phyloP scores from a whole-genome alignment of 148 eudicot genomes.

The Fagopyrum homotropicum region DNA sequence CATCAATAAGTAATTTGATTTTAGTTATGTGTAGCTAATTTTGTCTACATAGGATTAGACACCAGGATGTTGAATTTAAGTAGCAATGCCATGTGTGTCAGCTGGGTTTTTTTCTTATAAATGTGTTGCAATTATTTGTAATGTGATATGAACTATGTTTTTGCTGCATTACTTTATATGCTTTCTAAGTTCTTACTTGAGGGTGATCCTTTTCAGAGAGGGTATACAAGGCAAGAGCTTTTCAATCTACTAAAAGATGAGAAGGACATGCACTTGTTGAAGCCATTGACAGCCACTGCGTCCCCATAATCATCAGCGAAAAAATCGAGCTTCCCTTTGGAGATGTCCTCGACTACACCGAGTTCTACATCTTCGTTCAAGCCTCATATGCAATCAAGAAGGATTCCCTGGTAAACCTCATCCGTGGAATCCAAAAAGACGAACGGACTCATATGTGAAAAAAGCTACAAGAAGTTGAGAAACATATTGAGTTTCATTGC shows the following conservation, averaged over 20 bases:
- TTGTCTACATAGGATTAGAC: no score
- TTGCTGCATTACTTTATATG: neutral
- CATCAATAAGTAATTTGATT: no score
- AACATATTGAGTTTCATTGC: conserved; percentile 56
- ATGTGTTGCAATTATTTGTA: neutral
- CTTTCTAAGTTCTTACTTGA: conserved; percentile 9
- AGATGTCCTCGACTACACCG: conserved; percentile 74
- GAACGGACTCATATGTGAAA: conserved; percentile 91
- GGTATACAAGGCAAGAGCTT: conserved; percentile 70
- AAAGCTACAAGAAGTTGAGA: conserved; percentile 62
- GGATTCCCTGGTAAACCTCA: conserved; percentile 56
- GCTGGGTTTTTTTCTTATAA: no score
- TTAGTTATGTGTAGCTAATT: no score
- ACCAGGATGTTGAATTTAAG: no score
- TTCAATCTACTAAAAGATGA: conserved; percentile 70
- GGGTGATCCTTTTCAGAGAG: conserved; percentile 52
- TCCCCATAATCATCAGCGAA: conserved; percentile 88
- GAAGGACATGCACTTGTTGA: conserved; percentile 91
- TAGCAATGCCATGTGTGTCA: no score
- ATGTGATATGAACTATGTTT: neutral
- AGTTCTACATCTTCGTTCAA: conserved; percentile 75
- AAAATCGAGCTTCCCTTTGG: conserved; percentile 90
- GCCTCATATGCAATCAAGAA: conserved; percentile 64
- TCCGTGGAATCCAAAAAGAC: conserved; percentile 55
- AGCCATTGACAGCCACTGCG: conserved; percentile 91